A percentile compares a stretch with the other conserved stretches of the same genome.
These are phyloP conservation scores for Prunus davidiana DNA, from an alignment of 306 rosid genomes.

Conservation along the genomic window DNA sequence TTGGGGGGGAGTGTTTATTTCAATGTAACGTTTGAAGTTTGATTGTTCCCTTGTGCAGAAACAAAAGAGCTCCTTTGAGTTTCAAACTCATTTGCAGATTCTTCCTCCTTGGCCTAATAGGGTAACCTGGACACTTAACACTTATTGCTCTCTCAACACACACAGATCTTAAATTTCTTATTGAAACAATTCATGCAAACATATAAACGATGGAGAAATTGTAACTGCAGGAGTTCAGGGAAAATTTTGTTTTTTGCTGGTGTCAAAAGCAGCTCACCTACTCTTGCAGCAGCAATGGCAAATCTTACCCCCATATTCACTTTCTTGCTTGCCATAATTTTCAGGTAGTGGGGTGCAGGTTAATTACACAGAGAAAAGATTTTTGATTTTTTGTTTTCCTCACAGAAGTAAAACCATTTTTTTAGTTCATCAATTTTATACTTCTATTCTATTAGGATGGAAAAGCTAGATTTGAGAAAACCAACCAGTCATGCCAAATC, in stretches of 20 bases:
- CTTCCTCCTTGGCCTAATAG: conserved; percentile 41
- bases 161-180: not conserved
- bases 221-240: conserved; percentile 32
- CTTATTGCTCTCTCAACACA: no score
- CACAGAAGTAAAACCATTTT: not conserved
- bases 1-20: not conserved
- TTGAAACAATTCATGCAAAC: not conserved
- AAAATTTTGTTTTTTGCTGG: conserved; percentile 30
- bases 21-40: not conserved
- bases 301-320: conserved; percentile 45
- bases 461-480: conserved; percentile 28
- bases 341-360: conserved; percentile 34
- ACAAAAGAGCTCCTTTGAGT: conserved; percentile 26
- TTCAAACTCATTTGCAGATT: conserved; percentile 25
- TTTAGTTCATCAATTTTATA: not conserved
- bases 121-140: conserved; percentile 8
- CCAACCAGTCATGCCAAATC: conserved; percentile 30
- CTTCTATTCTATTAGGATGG: conserved; percentile 35
- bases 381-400: no score
- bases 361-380: not conserved
- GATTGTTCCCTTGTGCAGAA: conserved; percentile 19
- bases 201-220: not conserved
- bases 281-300: conserved; percentile 36
- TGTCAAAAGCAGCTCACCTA: conserved; percentile 38
- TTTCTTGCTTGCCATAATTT: conserved; percentile 33